These are phyloP conservation scores for Oryza officinalis DNA, from an alignment of 176 grass and related monocot species.

Conservation along the genomic window DNA sequence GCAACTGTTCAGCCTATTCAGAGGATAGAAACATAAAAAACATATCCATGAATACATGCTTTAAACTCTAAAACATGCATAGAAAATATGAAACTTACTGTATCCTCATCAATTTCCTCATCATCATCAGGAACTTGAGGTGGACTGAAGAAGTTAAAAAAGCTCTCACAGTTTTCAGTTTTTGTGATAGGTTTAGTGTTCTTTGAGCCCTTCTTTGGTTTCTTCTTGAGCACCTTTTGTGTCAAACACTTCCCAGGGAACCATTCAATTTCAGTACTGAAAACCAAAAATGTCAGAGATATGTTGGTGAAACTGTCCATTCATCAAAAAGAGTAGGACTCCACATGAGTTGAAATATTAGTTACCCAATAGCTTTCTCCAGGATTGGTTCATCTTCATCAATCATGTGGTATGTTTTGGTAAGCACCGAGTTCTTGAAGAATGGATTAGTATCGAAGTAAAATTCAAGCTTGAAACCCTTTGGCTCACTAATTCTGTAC, in stretches of 20 bases:
- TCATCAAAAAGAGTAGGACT: background rate
- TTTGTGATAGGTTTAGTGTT: slow-evolving; percentile 84
- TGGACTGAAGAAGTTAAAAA: slow-evolving; percentile 98
- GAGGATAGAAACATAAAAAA: background rate
- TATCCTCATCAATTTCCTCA: slow-evolving; percentile 93
- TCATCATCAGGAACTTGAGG: slow-evolving; percentile 94
- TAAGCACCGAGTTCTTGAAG: slow-evolving; percentile 85
- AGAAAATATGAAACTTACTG: slow-evolving; percentile 44
- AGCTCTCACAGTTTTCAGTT: slow-evolving; percentile 92
- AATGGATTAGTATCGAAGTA: slow-evolving; percentile 77
- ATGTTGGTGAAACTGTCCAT: background rate
- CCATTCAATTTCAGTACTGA: slow-evolving; percentile 93
- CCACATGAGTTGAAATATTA: background rate
- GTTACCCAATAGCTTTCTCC: slow-evolving; percentile 90
- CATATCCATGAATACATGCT: background rate
- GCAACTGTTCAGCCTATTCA: slow-evolving; percentile 84
- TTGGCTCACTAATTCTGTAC: slow-evolving; percentile 63
- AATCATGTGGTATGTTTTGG: slow-evolving; percentile 95
- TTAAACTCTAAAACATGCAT: background rate
- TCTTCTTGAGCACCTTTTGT: slow-evolving; percentile 93
- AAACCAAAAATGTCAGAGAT: background rate
- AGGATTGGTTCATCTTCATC: slow-evolving; percentile 95
- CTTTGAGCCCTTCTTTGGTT: slow-evolving; percentile 91
- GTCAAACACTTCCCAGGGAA: slow-evolving; percentile 84
- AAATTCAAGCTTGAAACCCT: slow-evolving; percentile 98